Evolutionary conservation across 345 rosid species (phyloP), one percentile per base, ranked within the genome.

Genomic region (Anastatica hierochuntica): DNA sequence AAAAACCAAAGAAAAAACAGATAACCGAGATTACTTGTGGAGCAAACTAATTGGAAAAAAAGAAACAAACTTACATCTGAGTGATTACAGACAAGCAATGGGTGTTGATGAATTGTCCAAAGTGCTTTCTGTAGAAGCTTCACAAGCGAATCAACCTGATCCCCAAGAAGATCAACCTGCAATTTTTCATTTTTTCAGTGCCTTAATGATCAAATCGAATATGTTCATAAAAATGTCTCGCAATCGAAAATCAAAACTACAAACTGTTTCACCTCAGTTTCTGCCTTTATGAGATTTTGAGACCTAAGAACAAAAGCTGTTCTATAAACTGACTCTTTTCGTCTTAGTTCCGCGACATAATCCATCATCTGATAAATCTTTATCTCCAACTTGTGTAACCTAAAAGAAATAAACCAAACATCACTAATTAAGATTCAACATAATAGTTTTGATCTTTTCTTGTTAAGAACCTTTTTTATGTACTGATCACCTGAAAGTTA

Each of bases 111-210:
- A 12, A 90, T 66, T 40, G 62, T 64, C 43, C 39, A 39, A 64
- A 78, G 75, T 56, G 74, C 69, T 74, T 66, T 77, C 67, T 80
- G 64, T 11, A 90, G 85, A 19, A 79, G 45, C 50, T 46, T 52
- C 50, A 63, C 47, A 12, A 77, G 85, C 4, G 14, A 55, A 17
- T 86, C 94, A 11, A 86, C 97, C 75, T 80, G 94, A 71, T 90
- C 83, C 0, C 83, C 95, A 21, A 90, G 77, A 41, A 86, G 75
- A 72, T 90, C 94, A 56, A 90, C 97, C 95, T 86, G 41, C 4
- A 19, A 2, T 4, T 16, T 14, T 50, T 4, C 8, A n/a, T n/a
- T n/a, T n/a, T n/a, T 31, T 0, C 49, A 26, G 21, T 40, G 15
- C 14, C 31, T 8, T 7, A 16, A 4, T n/a, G 10, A 42, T 15